These are phyloP conservation scores for Peterozyma toletana DNA, from an alignment of 805 yeast species.

Conservation along the genomic window DNA sequence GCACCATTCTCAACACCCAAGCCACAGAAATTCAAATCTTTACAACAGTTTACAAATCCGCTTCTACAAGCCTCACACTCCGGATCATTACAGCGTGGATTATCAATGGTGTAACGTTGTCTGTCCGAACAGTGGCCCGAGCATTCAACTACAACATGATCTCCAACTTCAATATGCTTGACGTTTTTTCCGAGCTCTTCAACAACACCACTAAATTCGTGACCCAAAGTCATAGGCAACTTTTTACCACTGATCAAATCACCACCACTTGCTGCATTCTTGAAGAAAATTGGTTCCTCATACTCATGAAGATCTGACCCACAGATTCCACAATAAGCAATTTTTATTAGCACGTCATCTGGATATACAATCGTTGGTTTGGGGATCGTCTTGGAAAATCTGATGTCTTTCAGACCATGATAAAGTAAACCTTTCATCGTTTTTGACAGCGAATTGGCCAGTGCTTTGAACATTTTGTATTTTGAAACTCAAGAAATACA, in stretches of 20 bases:
- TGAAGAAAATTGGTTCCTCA: constrained; percentile 50
- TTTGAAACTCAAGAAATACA: background rate
- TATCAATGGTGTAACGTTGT: constrained; percentile 12
- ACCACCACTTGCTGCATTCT: constrained; percentile 22
- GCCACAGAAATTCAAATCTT: constrained; percentile 34
- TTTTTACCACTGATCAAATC: constrained; percentile 25
- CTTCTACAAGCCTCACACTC: constrained; percentile 35
- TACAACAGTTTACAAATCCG: constrained; percentile 38
- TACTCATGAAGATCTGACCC: constrained; percentile 51
- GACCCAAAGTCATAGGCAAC: constrained; percentile 44
- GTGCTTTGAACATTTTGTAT: background rate
- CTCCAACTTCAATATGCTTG: constrained; percentile 33
- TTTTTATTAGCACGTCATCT: constrained; percentile 20
- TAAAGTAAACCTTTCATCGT: constrained; percentile 41
- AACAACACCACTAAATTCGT: constrained; percentile 35
- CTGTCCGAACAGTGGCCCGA: constrained; percentile 40
- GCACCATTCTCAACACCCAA: constrained; percentile 44
- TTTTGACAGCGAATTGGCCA: background rate
- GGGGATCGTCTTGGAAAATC: constrained; percentile 27
- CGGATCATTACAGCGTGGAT: constrained; percentile 1
- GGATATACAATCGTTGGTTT: constrained; percentile 4
- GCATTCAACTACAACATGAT: constrained; percentile 37
- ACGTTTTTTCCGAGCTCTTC: constrained; percentile 39
- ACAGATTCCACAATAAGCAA: constrained; percentile 46
- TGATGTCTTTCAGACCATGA: constrained; percentile 35